Percentiles rank a stretch among this genome's conserved stretches.
Evolutionary conservation across 148 eudicot genomes (phyloP).

Genomic region (Rhododendron kiyosumense): DNA sequence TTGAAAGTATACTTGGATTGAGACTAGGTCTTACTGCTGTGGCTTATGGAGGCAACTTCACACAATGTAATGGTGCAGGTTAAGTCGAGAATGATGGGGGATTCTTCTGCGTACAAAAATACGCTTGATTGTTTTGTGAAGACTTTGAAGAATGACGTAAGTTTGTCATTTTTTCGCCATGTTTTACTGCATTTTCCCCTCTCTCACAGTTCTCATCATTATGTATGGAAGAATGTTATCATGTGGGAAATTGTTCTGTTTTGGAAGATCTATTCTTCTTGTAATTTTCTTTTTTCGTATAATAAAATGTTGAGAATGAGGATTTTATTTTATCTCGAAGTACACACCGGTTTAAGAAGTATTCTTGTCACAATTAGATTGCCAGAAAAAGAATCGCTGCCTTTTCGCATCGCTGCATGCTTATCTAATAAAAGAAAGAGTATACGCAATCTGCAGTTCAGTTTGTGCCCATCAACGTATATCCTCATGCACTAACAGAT

Average conservation of each 20-base stretch:
- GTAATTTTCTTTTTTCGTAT: background rate
- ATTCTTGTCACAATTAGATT: background rate
- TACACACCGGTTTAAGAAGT: background rate
- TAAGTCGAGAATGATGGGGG: slow-evolving; percentile 99
- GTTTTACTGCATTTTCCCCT: slow-evolving; percentile 5
- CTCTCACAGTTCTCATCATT: background rate
- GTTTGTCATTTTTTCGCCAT: slow-evolving; percentile 14
- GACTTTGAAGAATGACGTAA: slow-evolving; percentile 92
- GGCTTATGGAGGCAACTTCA: background rate
- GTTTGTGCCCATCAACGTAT: background rate
- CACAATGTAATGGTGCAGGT: slow-evolving; percentile 48
- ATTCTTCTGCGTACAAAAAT: slow-evolving; percentile 73
- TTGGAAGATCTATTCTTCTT: background rate
- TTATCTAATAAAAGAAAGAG: background rate
- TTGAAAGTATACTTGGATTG: background rate
- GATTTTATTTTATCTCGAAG: background rate
- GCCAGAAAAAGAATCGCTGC: background rate
- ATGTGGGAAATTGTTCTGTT: background rate
- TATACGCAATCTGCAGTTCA: background rate
- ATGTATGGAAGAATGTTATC: background rate
- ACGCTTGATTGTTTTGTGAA: slow-evolving; percentile 84
- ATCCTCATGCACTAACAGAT: too few relatives aligned
- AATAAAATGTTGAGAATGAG: background rate
- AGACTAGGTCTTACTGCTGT: background rate
- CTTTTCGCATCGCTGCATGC: background rate